Percentiles rank a stretch among this genome's conserved stretches.
Conservation (phyloP, 768 basidiomycete species). For the Exidia glandulosa region DNA sequence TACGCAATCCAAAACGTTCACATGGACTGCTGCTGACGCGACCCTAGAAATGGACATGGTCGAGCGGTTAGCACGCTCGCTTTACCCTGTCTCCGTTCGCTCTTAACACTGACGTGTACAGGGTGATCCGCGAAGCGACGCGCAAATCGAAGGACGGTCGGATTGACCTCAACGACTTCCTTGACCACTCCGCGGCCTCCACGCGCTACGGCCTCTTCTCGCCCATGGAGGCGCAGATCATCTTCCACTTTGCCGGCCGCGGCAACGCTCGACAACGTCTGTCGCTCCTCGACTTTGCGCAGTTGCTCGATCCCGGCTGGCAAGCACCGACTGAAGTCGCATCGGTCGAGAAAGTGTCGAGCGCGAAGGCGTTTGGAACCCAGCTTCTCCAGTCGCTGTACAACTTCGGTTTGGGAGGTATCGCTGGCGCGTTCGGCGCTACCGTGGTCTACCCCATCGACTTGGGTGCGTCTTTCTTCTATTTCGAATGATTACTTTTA, state of each 20-base stretch:
- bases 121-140: conserved; percentile 83
- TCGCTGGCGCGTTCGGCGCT: conserved; percentile 90
- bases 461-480: conserved; percentile 48
- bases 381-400: conserved; percentile 62
- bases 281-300: conserved; percentile 82
- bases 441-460: conserved; percentile 98
- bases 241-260: conserved; percentile 94
- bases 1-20: conserved; percentile 14
- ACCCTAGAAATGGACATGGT: conserved; percentile 91
- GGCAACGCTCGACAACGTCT: conserved; percentile 62
- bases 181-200: conserved; percentile 73
- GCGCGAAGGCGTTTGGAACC: conserved; percentile 36
- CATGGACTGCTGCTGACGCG: conserved; percentile 3
- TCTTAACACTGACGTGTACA: conserved; percentile 16
- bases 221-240: conserved; percentile 95
- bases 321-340: conserved; percentile 50
- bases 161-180: conserved; percentile 92
- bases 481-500: neutral
- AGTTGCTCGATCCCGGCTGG: conserved; percentile 87
- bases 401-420: conserved; percentile 79
- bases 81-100: conserved; percentile 2
- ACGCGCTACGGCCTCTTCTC: conserved; percentile 94
- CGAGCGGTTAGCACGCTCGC: conserved; percentile 47
- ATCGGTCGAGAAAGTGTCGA: conserved; percentile 21
- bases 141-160: conserved; percentile 88